Conservation (phyloP, 164 flowering plant genomes). For the Chimonanthus praecox region DNA sequence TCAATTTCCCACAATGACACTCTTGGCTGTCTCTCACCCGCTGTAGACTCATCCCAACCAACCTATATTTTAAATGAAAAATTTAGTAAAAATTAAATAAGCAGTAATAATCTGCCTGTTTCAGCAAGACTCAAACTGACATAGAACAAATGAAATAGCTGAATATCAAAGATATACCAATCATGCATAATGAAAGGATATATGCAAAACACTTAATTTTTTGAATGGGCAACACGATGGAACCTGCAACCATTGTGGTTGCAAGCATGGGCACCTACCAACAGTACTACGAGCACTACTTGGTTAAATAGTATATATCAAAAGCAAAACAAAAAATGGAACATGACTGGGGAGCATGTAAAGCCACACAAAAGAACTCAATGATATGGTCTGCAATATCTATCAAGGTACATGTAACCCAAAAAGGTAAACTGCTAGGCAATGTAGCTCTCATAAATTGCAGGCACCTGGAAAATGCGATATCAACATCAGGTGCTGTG, state of each 20-base stretch:
- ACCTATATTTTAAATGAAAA: slow-evolving; percentile 18
- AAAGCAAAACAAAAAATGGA: no score
- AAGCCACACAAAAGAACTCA: no score
- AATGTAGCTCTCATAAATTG: not conserved
- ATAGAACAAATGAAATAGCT: not conserved
- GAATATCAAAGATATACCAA: not conserved
- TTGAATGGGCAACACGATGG: no score
- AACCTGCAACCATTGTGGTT: no score
- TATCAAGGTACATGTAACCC: not conserved
- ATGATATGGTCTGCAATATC: no score
- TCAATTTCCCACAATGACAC: slow-evolving; percentile 39
- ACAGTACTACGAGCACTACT: no score
- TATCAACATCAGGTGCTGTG: no score
- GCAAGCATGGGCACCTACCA: no score
- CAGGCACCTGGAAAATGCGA: not conserved
- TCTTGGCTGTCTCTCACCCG: slow-evolving; percentile 36
- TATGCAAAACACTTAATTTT: no score
- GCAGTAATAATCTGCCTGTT: not conserved
- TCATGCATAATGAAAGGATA: no score
- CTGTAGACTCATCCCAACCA: slow-evolving; percentile 42
- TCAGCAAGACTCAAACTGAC: not conserved
- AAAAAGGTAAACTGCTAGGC: not conserved
- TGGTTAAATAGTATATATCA: no score
- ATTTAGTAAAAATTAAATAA: not conserved
- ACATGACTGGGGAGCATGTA: no score